Percentiles rank a stretch among this genome's conserved stretches.
These are phyloP conservation scores for Apiospora arundinis DNA, from an alignment of 2,329 filamentous ascomycete species.

Conservation along the genomic window DNA sequence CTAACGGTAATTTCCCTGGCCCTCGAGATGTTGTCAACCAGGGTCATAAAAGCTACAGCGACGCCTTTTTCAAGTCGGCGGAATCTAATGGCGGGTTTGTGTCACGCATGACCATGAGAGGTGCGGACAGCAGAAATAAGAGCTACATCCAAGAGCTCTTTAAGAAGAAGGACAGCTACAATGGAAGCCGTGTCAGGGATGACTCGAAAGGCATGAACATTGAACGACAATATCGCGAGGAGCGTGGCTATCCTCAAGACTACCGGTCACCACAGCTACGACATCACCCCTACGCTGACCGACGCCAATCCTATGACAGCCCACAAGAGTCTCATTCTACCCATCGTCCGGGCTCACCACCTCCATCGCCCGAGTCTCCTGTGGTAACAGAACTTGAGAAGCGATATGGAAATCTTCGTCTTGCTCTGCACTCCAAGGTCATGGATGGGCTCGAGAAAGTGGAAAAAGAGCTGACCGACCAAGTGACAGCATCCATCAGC, in stretches of 20 bases:
- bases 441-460: conserved; percentile 30
- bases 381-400: conserved; percentile 31
- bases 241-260: background rate
- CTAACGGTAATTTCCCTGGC: background rate
- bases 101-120: background rate
- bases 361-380: conserved; percentile 29
- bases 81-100: background rate
- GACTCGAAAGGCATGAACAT: background rate
- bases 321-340: background rate
- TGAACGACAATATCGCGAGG: background rate
- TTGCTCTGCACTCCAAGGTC: conserved; percentile 34
- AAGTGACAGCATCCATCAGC: conserved; percentile 29
- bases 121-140: background rate
- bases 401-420: conserved; percentile 34
- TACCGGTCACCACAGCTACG: conserved; percentile 26
- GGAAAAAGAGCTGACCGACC: conserved; percentile 27
- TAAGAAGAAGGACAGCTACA: background rate
- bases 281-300: background rate
- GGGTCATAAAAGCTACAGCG: background rate
- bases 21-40: background rate
- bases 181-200: background rate
- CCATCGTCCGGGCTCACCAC: conserved; percentile 25
- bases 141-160: background rate
- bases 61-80: too few relatives aligned
- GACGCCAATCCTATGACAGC: conserved; percentile 23